These are phyloP conservation scores for Beta macrorhiza DNA, from an alignment of 179 eudicot species.

Conservation along the genomic window DNA sequence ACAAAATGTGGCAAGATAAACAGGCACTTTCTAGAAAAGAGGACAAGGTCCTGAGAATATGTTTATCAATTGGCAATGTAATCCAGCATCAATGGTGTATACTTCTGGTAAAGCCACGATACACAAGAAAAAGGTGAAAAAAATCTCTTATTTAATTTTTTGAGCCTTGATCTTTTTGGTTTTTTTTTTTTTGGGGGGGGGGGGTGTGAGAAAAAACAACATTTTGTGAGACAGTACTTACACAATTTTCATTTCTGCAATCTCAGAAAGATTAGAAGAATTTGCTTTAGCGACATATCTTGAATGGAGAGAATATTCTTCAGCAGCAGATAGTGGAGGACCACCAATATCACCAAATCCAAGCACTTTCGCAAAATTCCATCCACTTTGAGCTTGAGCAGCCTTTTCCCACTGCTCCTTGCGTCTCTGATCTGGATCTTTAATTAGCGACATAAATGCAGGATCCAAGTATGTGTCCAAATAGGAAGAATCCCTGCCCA, in stretches of 20 bases:
- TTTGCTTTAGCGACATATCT: conserved; percentile 92
- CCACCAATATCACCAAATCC: conserved; percentile 89
- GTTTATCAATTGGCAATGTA: not conserved
- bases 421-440: conserved; percentile 94
- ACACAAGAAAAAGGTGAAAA: too few relatives aligned
- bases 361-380: conserved; percentile 70
- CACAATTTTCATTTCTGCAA: conserved; percentile 98
- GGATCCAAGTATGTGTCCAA: conserved; percentile 92
- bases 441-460: conserved; percentile 89
- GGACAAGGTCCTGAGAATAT: not conserved
- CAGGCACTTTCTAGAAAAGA: not conserved
- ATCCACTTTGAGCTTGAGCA: conserved; percentile 78
- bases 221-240: conserved; percentile 39
- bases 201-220: not conserved
- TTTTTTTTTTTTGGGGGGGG: not conserved
- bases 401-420: conserved; percentile 95
- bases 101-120: not conserved
- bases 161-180: too few relatives aligned
- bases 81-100: not conserved
- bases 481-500: conserved; percentile 69
- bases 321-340: conserved; percentile 86
- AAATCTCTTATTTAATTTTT: too few relatives aligned
- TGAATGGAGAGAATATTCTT: conserved; percentile 94
- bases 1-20: not conserved
- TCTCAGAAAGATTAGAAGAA: conserved; percentile 87